Base-by-base conservation (phyloP, 805 yeast genomes). In the Candida coleopterorum region DNA sequence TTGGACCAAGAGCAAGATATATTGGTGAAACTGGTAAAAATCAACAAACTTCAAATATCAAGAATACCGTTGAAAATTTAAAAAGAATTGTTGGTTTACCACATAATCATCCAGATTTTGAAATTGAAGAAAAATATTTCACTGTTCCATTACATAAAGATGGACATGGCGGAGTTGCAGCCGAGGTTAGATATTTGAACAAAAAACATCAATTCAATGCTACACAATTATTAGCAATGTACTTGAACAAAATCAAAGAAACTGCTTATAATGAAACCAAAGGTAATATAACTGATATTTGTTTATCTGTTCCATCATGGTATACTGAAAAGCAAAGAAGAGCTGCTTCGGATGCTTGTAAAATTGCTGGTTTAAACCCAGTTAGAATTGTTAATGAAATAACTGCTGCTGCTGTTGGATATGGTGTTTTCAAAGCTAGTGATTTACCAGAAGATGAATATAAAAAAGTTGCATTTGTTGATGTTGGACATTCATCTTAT, bases 321-420 rank as follows among this genome's bases (percentile, higher is more conserved):
- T 93, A 86, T 77, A 78, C 94, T 39, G 97, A 93, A 65, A 79
- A 76, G 56, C 97, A 93, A 73, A 89, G 98, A 70, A 87, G 95
- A 56, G 96, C 96, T 45, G 81, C 93, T 48, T 75, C 87, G 43
- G 97, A 93, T 61, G 96, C 98, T 40, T 90, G 96, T 56, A 77
- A 75, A 60, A 85, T 93, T 61, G 97, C 98, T 42, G 96, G 96
- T 46, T 76, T 93, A 58, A 93, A 93, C 80, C 97, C 98, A 43
- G 97, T 93, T 42, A 85, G 98, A 77, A 80, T 93, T 47, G 95
- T 93, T 52, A 93, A 93, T 65, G 99, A 93, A 64, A 82, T 85
- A 49, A 89, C 97, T 40, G 97, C 98, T 43, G 98, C 98, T 44
- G 97, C 97, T 55, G 96, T 93, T 48, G 94, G 97, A 53, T 94